Percentiles rank a stretch among this genome's conserved stretches.
These are phyloP conservation scores for Gossypium lobatum DNA, from an alignment of 441 rosid genomes.

Conservation along the genomic window DNA sequence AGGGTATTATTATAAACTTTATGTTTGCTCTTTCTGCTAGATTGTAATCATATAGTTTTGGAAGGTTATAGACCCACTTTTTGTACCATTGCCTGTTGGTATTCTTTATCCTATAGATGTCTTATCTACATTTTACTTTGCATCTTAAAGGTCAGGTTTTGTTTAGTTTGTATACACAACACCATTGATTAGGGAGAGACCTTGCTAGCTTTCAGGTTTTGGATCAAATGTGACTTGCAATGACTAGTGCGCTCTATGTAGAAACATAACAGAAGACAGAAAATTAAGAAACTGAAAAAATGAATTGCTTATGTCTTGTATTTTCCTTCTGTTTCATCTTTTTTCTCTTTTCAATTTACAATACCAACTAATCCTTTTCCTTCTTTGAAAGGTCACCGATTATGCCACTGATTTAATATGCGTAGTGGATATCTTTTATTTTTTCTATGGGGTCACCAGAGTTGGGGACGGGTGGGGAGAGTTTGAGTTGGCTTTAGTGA, in stretches of 20 bases:
- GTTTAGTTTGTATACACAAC: not conserved
- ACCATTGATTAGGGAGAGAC: not conserved
- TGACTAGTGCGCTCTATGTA: not conserved
- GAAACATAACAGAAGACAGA: not conserved
- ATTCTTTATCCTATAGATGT: slow-evolving; percentile 5
- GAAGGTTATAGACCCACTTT: not conserved
- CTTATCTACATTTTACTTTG: not conserved
- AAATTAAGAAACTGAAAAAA: not conserved
- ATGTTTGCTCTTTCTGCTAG: not conserved
- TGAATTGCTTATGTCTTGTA: not conserved
- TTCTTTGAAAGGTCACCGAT: not conserved
- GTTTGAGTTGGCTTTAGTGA: not conserved
- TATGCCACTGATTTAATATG: not conserved
- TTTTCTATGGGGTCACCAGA: not conserved
- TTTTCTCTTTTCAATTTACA: not conserved
- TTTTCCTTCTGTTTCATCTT: not conserved
- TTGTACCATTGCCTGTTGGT: not conserved
- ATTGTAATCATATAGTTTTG: not conserved
- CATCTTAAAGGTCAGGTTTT: not conserved
- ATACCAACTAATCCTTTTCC: not conserved
- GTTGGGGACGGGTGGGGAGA: not conserved
- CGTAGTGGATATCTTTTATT: not conserved
- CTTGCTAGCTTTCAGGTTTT: not conserved
- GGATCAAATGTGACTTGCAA: not conserved
- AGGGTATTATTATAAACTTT: slow-evolving; percentile 48